phyloP scores from a whole-genome alignment of 495 filamentous ascomycete species.

The Staphylotrichum tortipilum region DNA sequence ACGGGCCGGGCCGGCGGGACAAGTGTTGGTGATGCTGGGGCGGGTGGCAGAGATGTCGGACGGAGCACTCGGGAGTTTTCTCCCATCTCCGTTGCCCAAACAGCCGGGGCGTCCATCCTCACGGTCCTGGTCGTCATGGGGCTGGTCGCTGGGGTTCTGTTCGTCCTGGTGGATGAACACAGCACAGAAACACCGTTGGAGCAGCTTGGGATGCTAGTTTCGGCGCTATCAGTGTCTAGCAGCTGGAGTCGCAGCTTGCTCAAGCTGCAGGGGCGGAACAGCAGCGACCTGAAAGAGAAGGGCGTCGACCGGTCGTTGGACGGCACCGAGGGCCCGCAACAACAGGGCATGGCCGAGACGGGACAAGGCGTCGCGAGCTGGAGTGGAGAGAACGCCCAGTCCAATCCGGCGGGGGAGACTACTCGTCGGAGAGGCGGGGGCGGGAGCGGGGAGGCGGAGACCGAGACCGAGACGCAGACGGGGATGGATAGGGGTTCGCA shows the following conservation, averaged over 20 bases:
- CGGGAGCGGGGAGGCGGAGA: too few species aligned
- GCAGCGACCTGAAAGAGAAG: neutral
- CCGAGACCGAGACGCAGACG: too few species aligned
- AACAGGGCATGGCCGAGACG: neutral
- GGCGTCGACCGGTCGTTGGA: neutral
- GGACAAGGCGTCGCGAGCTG: constrained; percentile 1
- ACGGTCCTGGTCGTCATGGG: constrained; percentile 38
- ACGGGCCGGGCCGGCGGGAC: constrained; percentile 64
- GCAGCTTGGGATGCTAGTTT: neutral
- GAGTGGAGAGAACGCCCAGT: neutral
- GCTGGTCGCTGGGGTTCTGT: constrained; percentile 24
- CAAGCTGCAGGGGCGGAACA: neutral
- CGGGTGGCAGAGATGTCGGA: constrained; percentile 44
- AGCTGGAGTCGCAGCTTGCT: neutral
- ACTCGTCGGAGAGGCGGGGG: too few species aligned
- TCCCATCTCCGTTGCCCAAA: constrained; percentile 43
- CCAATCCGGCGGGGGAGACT: neutral
- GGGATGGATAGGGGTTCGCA: neutral
- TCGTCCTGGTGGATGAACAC: constrained; percentile 31
- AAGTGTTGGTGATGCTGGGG: constrained; percentile 60
- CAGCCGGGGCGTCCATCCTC: constrained; percentile 52
- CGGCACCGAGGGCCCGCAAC: neutral
- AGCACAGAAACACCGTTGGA: neutral
- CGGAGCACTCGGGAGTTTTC: constrained; percentile 15
- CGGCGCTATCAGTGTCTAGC: neutral